phyloP scores from a whole-genome alignment of 73 alveolate genomes.

The Halteria grandinella region DNA sequence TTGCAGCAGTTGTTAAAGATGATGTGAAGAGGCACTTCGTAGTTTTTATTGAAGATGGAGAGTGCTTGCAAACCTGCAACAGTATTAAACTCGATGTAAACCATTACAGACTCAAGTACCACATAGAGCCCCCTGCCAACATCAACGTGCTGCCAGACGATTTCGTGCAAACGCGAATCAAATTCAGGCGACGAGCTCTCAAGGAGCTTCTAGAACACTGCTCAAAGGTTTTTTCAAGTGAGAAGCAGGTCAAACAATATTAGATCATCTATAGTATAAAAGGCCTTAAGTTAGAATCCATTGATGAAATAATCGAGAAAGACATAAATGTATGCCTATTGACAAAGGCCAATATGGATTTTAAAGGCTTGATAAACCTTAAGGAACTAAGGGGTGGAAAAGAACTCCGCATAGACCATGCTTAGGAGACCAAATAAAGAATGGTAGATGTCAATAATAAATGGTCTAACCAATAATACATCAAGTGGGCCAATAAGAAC shows the following conservation, averaged over 20 bases:
- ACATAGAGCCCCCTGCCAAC: constrained; percentile 34
- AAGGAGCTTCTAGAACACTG: constrained; percentile 38
- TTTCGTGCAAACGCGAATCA: constrained; percentile 2
- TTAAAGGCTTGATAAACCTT: constrained; percentile 5
- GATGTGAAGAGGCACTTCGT: constrained; percentile 6
- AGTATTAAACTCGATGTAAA: constrained; percentile 16
- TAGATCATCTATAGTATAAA: constrained; percentile 14
- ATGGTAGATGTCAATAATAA: neutral
- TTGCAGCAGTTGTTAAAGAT: neutral
- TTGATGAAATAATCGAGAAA: constrained; percentile 21
- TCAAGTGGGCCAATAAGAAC: no score
- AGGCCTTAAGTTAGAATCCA: constrained; percentile 1
- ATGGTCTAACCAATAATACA: constrained; percentile 30
- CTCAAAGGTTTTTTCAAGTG: neutral
- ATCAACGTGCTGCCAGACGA: constrained; percentile 38
- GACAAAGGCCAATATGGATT: neutral
- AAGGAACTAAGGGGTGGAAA: neutral
- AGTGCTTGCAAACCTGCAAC: neutral
- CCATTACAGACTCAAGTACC: constrained; percentile 7
- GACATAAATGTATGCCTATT: neutral
- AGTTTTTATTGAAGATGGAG: constrained; percentile 53
- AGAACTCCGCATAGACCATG: constrained; percentile 27
- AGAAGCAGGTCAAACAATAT: neutral
- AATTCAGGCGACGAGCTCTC: constrained; percentile 44
- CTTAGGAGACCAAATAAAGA: constrained; percentile 2